Base-by-base conservation (phyloP, 345 rosid species). In the Sonneratia alba region DNA sequence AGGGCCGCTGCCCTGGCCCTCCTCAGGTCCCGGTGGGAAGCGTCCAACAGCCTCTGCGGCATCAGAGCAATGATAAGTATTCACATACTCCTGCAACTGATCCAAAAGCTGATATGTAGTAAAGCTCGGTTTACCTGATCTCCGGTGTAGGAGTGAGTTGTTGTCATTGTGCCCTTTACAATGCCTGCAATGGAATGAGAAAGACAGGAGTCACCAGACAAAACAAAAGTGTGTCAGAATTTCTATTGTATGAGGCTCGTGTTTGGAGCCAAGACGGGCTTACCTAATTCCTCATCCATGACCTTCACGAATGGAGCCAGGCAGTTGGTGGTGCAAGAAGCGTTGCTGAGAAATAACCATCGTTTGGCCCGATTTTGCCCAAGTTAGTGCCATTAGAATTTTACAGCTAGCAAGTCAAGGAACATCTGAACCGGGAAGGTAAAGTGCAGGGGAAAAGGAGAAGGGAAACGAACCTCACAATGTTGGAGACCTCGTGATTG, bases 281-380 rank as follows among this genome's bases (percentile, higher is more conserved):
- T 87, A 92, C 99, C 96, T 37, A 95, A 85, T 83, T 90, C 97
- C 77, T 91, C 99, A 71, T 95, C 99, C 72, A 95, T 42, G 75
- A 95, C 78, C 82, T 92, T 92, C 18, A 85, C 97, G 66, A 95
- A 95, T 36, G 99, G 97, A 77, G 97, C 97, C 78, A 95, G 79
- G 81, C 99, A 92, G 72, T 95, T 95, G 34, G 97, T 92, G 80
- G 99, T 95, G 86, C 99, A 95, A 73, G 99, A 95, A 69, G 99
- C 97, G 84, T 95, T 95, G 78, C 99, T 95, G 88, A 75, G 73
- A 76, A 59, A 45, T 59, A 47, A 70, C 49, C 6, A 11, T 68
- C 70, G 16, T 24, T 34, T 0, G 21, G 13, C 24, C 27, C 45
- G 4, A 14, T n/a, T 24, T 1, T 3, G 24, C 24, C 27, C 45